phyloP scores from a whole-genome alignment of 805 yeast genomes.

The Yarrowia yakushimensis region DNA sequence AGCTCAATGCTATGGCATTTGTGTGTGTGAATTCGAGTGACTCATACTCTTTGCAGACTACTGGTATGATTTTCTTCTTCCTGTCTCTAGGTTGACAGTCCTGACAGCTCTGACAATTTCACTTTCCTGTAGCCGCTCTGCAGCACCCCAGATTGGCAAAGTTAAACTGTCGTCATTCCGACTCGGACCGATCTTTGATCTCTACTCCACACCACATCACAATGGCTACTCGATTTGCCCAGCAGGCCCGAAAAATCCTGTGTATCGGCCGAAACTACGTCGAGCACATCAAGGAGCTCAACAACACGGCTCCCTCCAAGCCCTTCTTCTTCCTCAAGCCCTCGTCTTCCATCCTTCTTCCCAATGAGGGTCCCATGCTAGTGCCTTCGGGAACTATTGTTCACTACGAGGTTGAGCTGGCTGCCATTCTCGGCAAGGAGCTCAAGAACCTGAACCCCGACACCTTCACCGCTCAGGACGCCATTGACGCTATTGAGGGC shows the following conservation, averaged over 20 bases:
- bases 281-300: constrained; percentile 90
- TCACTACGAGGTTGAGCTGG: constrained; percentile 94
- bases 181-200: not conserved
- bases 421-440: constrained; percentile 63
- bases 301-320: constrained; percentile 72
- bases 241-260: constrained; percentile 54
- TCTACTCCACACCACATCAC: not conserved
- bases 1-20: no score
- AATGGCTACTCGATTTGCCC: constrained; percentile 26
- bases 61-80: no score
- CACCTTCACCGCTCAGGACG: constrained; percentile 58
- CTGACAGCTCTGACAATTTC: no score
- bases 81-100: no score
- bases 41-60: no score
- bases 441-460: constrained; percentile 59
- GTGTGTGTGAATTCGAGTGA: no score
- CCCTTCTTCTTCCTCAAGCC: constrained; percentile 96
- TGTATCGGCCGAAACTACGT: constrained; percentile 97
- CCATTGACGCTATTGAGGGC: constrained; percentile 76
- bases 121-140: not conserved
- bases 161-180: not conserved
- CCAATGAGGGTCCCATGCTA: constrained; percentile 68
- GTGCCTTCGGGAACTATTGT: constrained; percentile 76
- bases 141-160: not conserved
- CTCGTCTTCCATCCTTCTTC: constrained; percentile 65